A percentile compares a stretch with the other conserved stretches of the same genome.
These are phyloP conservation scores for Iodosphaeria phyllophila DNA, from an alignment of 2,329 filamentous ascomycete genomes.

Conservation along the genomic window DNA sequence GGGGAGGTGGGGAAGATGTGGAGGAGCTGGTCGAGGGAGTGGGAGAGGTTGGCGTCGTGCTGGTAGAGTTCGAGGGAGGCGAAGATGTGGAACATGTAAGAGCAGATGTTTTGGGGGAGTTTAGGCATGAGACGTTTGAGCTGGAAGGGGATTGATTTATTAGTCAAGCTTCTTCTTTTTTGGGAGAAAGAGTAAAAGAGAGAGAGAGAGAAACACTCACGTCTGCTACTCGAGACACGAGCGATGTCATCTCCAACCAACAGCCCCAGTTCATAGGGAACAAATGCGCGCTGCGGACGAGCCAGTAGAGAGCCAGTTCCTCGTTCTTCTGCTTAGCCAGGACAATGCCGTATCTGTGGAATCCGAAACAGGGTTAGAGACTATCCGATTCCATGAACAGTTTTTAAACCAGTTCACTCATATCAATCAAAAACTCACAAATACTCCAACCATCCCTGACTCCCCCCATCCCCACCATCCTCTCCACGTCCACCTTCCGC, in stretches of 20 bases:
- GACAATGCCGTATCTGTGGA: constrained; percentile 66
- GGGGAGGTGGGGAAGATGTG: constrained; percentile 73
- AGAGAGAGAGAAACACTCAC: constrained; percentile 29
- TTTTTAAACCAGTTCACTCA: neutral
- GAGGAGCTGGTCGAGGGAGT: constrained; percentile 58
- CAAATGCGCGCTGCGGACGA: constrained; percentile 73
- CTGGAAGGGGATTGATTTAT: constrained; percentile 22
- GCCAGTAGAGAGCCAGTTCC: constrained; percentile 62
- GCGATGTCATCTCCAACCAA: constrained; percentile 77
- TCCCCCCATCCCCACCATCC: constrained; percentile 38
- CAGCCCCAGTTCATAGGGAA: constrained; percentile 96
- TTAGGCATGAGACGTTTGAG: constrained; percentile 52
- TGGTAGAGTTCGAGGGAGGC: constrained; percentile 86
- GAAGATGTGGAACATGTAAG: constrained; percentile 84
- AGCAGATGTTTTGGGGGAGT: constrained; percentile 78
- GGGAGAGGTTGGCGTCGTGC: constrained; percentile 55
- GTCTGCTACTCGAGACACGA: constrained; percentile 67
- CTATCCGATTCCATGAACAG: neutral
- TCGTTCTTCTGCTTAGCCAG: constrained; percentile 84
- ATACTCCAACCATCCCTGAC: constrained; percentile 89
- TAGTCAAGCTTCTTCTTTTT: neutral
- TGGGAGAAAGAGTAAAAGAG: no score
- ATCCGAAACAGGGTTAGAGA: constrained; percentile 4
- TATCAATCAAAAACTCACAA: constrained; percentile 24
- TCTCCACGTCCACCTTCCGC: no score